Conservation (phyloP, 495 filamentous ascomycete species). For the Penicillium pulvis region DNA sequence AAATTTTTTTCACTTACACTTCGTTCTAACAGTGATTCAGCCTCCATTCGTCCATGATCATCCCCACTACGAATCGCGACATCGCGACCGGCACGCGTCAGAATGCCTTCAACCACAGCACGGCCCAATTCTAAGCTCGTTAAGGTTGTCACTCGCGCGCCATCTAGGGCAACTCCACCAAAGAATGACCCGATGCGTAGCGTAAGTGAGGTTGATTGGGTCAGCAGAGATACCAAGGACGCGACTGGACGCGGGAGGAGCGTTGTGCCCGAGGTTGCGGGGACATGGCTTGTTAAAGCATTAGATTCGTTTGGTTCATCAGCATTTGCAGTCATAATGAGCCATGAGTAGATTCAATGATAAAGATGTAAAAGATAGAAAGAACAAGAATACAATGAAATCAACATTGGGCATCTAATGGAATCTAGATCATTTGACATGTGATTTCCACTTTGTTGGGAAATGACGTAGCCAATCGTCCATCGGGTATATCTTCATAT, state of each 20-base stretch:
- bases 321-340: conserved; percentile 13
- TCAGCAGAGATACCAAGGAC: conserved; percentile 66
- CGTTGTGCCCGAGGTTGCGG: conserved; percentile 51
- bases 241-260: conserved; percentile 69
- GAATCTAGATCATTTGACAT: conserved; percentile 16
- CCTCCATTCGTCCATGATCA: conserved; percentile 59
- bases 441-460: conserved; percentile 21
- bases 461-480: conserved; percentile 3
- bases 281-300: conserved; percentile 24
- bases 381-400: not conserved
- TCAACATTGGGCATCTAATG: not conserved
- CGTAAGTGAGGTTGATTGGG: conserved; percentile 68
- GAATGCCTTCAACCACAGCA: conserved; percentile 64
- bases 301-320: conserved; percentile 2
- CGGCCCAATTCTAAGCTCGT: conserved; percentile 70
- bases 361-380: not conserved
- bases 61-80: conserved; percentile 56
- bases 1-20: conserved; percentile 45
- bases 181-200: conserved; percentile 71
- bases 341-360: conserved; percentile 19
- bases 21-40: conserved; percentile 62
- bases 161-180: conserved; percentile 63
- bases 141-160: conserved; percentile 67
- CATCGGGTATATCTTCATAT: not conserved
- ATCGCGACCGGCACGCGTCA: conserved; percentile 70